Base-by-base conservation (phyloP, 2,329 filamentous ascomycete species). In the Alternaria solani region DNA sequence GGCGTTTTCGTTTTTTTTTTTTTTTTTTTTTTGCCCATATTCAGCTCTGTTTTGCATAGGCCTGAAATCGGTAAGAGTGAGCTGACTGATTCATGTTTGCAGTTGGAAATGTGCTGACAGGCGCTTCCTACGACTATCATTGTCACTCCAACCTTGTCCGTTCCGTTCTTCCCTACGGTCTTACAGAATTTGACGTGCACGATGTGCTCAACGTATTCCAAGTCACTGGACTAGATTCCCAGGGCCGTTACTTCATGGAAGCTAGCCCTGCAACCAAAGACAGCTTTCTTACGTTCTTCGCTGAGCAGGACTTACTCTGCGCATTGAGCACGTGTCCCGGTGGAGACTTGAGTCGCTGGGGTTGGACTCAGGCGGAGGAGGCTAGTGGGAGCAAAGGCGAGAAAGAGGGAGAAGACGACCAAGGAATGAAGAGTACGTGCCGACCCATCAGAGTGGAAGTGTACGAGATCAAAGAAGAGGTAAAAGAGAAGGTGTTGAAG, bases 171-270 rank as follows among this genome's bases (percentile, higher is more conserved):
- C 88, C 89, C 0, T 88, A 83, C 62, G 91, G 91, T 0, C 76
- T 95, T 42, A 84, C 82, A 5, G 92, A 95, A 78, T 81, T 82
- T 30, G 91, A 95, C 72, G 87, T 95, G 1, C 92, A 96, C 71
- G 92, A 96, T 75, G 92, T 96, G 0, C 83, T 96, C 55, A 96
- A 96, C 71, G 83, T 96, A 3, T 95, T 96, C 74, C 92, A 96
- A 76, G 91, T 94, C 7, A 95, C 92, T 0, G 91, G 92, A 0
- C 75, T 95, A 47, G 89, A 95, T 69, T 82, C 86, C 11, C 67
- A 74, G 36, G 71, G 72, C 1, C 53, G 70, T 14, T 74, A 73
- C 36, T 54, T 92, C 62, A 96, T 96, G 84, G 76, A 78, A 61
- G 51, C 73, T 1, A 72, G 69, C 20, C 77, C 77, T 0, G 75